Percentiles rank a stretch among this genome's conserved stretches.
phyloP scores from a whole-genome alignment of 1,284 basidiomycete species.

The Ganoderma resinaceum region DNA sequence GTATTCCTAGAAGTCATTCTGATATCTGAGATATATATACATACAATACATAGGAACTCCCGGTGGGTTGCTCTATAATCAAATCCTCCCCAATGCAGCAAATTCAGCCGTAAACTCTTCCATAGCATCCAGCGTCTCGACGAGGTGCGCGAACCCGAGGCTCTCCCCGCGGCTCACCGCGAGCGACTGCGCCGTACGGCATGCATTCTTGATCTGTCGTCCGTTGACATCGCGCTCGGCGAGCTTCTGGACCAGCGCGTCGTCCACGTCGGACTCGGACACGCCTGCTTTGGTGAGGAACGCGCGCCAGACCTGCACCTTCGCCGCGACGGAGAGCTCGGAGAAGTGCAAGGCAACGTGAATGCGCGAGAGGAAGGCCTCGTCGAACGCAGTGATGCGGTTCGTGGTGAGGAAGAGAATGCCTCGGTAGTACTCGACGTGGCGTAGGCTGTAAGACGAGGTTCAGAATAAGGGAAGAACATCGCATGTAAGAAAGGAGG shows the following conservation, averaged over 20 bases:
- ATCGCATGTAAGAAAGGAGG: neutral
- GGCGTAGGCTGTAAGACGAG: slow-evolving; percentile 50
- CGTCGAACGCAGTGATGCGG: slow-evolving; percentile 67
- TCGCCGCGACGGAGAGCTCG: slow-evolving; percentile 56
- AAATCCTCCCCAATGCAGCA: neutral
- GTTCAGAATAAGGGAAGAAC: neutral
- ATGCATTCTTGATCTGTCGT: slow-evolving; percentile 60
- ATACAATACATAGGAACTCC: neutral
- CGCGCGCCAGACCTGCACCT: slow-evolving; percentile 61
- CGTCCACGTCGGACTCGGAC: slow-evolving; percentile 38
- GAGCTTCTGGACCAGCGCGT: slow-evolving; percentile 46
- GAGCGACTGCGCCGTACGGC: slow-evolving; percentile 34
- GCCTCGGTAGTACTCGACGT: slow-evolving; percentile 69
- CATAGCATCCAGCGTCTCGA: slow-evolving; percentile 38
- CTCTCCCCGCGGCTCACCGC: neutral
- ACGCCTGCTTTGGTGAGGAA: slow-evolving; percentile 52
- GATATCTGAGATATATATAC: no score
- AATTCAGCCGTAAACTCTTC: slow-evolving; percentile 39
- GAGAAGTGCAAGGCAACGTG: slow-evolving; percentile 68
- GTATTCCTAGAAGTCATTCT: no score
- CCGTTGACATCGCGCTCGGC: neutral
- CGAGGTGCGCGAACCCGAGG: slow-evolving; percentile 26
- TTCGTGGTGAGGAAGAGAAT: slow-evolving; percentile 76
- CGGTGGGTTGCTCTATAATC: neutral
- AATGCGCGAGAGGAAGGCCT: slow-evolving; percentile 73